Percentiles rank a stretch among this genome's conserved stretches.
These are phyloP conservation scores for Ganoderma lucidum DNA, from an alignment of 1,284 basidiomycete genomes.

Conservation along the genomic window DNA sequence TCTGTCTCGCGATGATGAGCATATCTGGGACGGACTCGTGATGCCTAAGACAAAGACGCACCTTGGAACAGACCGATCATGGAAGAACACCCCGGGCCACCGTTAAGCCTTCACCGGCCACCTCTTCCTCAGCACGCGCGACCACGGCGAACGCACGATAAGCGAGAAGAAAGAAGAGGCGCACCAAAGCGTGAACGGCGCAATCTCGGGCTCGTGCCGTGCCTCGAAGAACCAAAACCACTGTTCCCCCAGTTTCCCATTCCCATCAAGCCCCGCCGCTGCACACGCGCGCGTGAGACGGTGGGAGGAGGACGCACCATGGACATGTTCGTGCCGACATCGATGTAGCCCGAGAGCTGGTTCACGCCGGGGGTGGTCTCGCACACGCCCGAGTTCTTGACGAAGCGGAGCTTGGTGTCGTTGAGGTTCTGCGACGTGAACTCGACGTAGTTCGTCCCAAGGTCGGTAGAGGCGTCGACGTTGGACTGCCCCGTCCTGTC, in stretches of 20 bases:
- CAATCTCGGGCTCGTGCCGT: constrained; percentile 62
- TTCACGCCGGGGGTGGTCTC: constrained; percentile 74
- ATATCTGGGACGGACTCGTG: neutral
- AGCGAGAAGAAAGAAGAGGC: constrained; percentile 14
- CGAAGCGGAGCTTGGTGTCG: constrained; percentile 54
- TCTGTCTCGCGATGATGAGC: constrained; percentile 44
- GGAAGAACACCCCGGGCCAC: constrained; percentile 68
- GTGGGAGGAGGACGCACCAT: constrained; percentile 50
- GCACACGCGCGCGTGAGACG: neutral
- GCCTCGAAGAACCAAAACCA: constrained; percentile 83
- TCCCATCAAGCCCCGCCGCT: constrained; percentile 46
- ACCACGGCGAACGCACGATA: constrained; percentile 13
- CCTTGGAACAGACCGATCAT: constrained; percentile 76
- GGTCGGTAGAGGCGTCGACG: neutral
- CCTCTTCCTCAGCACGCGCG: constrained; percentile 20
- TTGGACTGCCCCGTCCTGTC: neutral
- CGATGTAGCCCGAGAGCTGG: constrained; percentile 74
- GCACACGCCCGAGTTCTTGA: constrained; percentile 74
- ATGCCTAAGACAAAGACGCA: constrained; percentile 20
- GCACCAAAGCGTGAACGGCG: constrained; percentile 73
- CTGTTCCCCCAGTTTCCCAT: constrained; percentile 53
- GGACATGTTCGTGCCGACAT: constrained; percentile 67
- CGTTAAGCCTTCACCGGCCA: constrained; percentile 53
- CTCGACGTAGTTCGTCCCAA: constrained; percentile 13
- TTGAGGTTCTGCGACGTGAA: constrained; percentile 33